Conservation (phyloP, 2,329 filamentous ascomycete species). For the Colletotrichum sp. region DNA sequence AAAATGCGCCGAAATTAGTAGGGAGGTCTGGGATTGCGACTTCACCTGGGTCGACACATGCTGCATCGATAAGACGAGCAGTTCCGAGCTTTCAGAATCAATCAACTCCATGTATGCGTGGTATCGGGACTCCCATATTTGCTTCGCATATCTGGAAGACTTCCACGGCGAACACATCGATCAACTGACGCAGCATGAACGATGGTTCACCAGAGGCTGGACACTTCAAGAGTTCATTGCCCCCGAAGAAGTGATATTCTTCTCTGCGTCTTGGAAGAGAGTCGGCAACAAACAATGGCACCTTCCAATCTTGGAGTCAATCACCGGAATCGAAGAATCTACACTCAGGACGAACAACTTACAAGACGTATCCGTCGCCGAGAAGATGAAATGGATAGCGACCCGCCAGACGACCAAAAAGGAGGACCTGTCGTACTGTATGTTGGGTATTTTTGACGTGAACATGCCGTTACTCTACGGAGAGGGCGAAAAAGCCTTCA, state of each 20-base stretch:
- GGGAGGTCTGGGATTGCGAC: too few species aligned
- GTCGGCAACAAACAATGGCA: too few species aligned
- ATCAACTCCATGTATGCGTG: background rate
- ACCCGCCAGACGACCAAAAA: conserved; percentile 11
- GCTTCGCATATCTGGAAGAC: background rate
- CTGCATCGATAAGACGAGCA: background rate
- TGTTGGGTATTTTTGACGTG: conserved; percentile 29
- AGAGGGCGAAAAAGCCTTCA: conserved; percentile 27
- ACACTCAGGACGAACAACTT: too few species aligned
- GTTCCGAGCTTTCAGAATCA: background rate
- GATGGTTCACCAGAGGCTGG: background rate
- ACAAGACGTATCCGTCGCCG: background rate
- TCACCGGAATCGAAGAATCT: too few species aligned
- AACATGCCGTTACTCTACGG: conserved; percentile 29
- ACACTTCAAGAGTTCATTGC: background rate
- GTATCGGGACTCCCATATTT: background rate
- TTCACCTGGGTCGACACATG: background rate
- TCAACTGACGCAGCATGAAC: too few species aligned
- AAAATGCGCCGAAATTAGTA: too few species aligned
- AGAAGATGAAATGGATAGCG: conserved; percentile 27
- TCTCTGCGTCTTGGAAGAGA: too few species aligned
- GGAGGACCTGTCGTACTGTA: conserved; percentile 28
- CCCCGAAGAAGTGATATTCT: background rate
- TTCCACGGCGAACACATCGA: too few species aligned
- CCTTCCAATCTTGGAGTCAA: too few species aligned